Evolutionary conservation across 2,329 filamentous ascomycete species (phyloP), one percentile per base, ranked within the genome.

Genomic region (Aspergillus pseudonomiae): DNA sequence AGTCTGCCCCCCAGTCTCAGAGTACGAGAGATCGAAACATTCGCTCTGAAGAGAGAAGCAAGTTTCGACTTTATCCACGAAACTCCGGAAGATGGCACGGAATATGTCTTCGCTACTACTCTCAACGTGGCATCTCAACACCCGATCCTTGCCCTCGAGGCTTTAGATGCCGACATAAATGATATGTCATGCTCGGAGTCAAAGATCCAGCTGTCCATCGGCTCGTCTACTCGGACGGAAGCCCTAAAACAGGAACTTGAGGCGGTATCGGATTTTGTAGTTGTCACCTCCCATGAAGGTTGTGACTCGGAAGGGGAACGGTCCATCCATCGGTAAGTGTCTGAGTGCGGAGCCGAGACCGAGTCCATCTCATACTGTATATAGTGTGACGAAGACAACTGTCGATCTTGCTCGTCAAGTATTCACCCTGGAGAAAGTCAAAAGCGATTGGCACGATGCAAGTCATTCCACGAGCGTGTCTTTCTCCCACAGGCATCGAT

Each of bases 281-380:
- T 63, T 24, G 65, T 70, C 36, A 68, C 68, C 14, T 67, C 68
- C 16, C 68, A 70, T 58, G 59, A 32, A 24, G 65, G 62, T 4
- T 70, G 68, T 46, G 67, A 70, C 32, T 52, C 61, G 30, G 62
- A 68, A 11, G 68, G 68, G 12, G 61, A 68, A 54, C 59, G 68
- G 32, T 65, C 65, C 36, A 61, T 67, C 2, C 63, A 70, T 60
- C 62, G 62, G 68, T 70, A 41, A 67, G 65, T 59, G 24, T 9
- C 46, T 10, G 39, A 7, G n/a, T 24, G 6, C 32, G 64, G 55
- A 55, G 45, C 21, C 19, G 12, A 16, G 6, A 4, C 34, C 7
- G 11, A 28, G 14, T 19, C 30, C 11, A 52, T 14, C 52, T 55
- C 34, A 55, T 41, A 12, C n/a, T 6, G 12, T 12, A 39, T 9